Conservation (phyloP, 2,329 filamentous ascomycete species). For the Keithomyces neogunnii region DNA sequence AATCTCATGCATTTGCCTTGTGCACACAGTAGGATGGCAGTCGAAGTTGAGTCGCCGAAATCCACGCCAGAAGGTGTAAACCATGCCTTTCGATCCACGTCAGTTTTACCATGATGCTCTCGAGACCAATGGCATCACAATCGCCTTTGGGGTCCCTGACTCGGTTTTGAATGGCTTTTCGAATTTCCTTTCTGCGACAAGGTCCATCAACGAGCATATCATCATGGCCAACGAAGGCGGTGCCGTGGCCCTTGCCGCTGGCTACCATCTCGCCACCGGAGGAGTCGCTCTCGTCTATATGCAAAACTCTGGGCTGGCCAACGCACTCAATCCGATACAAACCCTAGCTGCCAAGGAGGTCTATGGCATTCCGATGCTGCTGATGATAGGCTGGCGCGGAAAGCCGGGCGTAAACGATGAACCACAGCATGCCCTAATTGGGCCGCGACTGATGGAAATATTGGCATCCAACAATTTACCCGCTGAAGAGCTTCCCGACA, state of each 20-base stretch:
- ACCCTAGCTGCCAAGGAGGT: constrained; percentile 4
- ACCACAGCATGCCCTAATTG: constrained; percentile 3
- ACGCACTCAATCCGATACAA: constrained; percentile 4
- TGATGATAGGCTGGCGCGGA: constrained; percentile 5
- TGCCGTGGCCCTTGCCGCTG: constrained; percentile 3
- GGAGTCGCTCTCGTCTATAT: constrained; percentile 2
- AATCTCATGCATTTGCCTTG: no score
- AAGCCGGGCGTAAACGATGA: background rate
- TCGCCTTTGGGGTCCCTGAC: constrained; percentile 4
- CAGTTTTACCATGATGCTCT: constrained; percentile 1
- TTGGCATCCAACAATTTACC: constrained; percentile 2
- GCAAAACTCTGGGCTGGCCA: constrained; percentile 4
- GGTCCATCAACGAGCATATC: background rate
- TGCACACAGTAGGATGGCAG: no score
- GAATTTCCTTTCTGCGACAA: constrained; percentile 1
- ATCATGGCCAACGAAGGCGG: constrained; percentile 6
- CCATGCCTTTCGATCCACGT: constrained; percentile 1
- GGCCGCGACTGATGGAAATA: constrained; percentile 2
- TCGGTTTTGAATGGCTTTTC: constrained; percentile 1
- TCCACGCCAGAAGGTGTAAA: background rate
- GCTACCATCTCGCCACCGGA: constrained; percentile 2
- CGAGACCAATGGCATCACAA: background rate
- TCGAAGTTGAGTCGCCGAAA: no score
- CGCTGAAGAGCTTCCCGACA: constrained; percentile 1
- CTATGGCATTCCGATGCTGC: constrained; percentile 5